Conservation (phyloP, 805 yeast species). For the Scheffersomyces lignosus region DNA sequence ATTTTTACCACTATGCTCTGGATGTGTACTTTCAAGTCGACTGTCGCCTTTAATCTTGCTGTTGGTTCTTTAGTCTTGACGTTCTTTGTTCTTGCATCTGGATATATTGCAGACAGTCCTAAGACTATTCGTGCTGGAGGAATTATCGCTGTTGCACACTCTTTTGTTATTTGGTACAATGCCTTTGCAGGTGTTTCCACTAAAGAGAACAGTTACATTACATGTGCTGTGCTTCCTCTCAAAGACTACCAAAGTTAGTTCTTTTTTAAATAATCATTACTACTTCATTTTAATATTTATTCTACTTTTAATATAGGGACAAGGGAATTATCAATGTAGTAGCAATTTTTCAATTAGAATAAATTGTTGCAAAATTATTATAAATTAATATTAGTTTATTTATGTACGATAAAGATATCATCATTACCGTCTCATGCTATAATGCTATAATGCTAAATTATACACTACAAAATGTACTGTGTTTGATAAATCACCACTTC, state of each 20-base stretch:
- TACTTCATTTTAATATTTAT: neutral
- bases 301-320: neutral
- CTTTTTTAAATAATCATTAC: neutral
- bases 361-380: too few species aligned
- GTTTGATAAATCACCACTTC: slow-evolving; percentile 60
- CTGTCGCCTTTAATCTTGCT: slow-evolving; percentile 47
- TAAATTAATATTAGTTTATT: too few species aligned
- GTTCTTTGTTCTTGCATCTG: slow-evolving; percentile 51
- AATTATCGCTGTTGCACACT: slow-evolving; percentile 22
- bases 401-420: neutral
- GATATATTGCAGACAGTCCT: slow-evolving; percentile 41
- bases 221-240: slow-evolving; percentile 16
- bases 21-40: slow-evolving; percentile 54
- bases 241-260: neutral
- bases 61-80: slow-evolving; percentile 56
- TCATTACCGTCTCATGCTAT: too few species aligned
- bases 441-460: neutral
- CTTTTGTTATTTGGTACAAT: slow-evolving; percentile 25
- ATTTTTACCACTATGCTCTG: slow-evolving; percentile 61
- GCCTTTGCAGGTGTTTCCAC: slow-evolving; percentile 28
- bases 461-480: neutral
- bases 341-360: neutral
- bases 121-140: slow-evolving; percentile 20
- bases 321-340: neutral
- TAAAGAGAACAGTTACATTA: slow-evolving; percentile 24